Evolutionary conservation across 1,139 yeast genomes (phyloP), one percentile per base, ranked within the genome.

Genomic region (Pichiaceae sp.): DNA sequence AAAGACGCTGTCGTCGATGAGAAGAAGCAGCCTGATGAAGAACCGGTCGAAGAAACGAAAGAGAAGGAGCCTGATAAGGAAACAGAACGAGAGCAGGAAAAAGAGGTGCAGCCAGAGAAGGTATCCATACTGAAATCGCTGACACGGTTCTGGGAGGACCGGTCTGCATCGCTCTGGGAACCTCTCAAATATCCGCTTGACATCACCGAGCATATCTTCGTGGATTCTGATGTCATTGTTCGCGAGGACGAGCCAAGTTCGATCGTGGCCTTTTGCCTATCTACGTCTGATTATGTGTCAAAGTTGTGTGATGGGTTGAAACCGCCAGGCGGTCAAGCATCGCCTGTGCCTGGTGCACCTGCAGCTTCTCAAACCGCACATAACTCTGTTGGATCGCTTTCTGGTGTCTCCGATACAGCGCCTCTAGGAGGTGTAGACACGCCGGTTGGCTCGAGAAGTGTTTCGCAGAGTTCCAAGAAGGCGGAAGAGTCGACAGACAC

Each of bases 191-290:
- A 87, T 57, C 96, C 97, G 0, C 65, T 89, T 29, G 70, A 72
- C 17, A 68, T 84, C 0, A 73, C 81, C 1, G 97, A 93, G 52
- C 98, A 93, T 56, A 76, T 93, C 4, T 91, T 91, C 64, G 87
- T 87, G 8, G 97, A 93, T 54, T 84, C 95, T 5, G 89, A 86
- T 56, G 95, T 93, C 15, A 82, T 93, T 44, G 94, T 91, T 4
- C 67, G 98, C 36, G 99, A 93, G 53, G 96, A 87, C 57, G 99
- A 93, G 56, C 98, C 98, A 6, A 83, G 94, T 54, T 89, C 97
- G 0, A 62, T 93, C 44, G 86, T 91, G 46, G 95, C 98, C 0
- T 89, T 91, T 53, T 89, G 97, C 55, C 64, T 93, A 43, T 82
- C 89, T 31, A 78, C 95, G 0, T 70, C 75, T 3, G 97, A 91